Percentiles rank a stretch among this genome's conserved stretches.
These are phyloP conservation scores for Schwanniomyces etchellsii DNA, from an alignment of 1,139 yeast genomes.

Conservation along the genomic window DNA sequence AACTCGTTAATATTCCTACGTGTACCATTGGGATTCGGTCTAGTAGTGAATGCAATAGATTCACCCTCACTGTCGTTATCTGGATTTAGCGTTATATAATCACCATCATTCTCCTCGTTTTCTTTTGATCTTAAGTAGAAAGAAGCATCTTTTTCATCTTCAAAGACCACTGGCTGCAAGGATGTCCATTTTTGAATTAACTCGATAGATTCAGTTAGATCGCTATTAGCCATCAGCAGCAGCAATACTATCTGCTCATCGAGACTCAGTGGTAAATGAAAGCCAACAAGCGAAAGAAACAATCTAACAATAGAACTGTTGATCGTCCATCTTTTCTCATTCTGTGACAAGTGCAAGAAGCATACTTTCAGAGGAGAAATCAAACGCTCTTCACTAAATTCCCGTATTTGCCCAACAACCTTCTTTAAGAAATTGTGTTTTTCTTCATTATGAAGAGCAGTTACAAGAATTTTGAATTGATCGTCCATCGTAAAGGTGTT, in stretches of 20 bases:
- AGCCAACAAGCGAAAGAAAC: slow-evolving; percentile 26
- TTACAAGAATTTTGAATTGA: slow-evolving; percentile 41
- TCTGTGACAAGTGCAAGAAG: slow-evolving; percentile 13
- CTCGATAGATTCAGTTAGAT: slow-evolving; percentile 18
- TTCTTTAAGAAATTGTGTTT: slow-evolving; percentile 36
- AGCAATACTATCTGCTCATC: slow-evolving; percentile 30
- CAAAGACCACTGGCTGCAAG: slow-evolving; percentile 31
- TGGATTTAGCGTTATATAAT: slow-evolving; percentile 5
- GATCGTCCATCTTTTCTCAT: slow-evolving; percentile 23
- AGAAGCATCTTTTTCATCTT: slow-evolving; percentile 37
- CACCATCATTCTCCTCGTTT: slow-evolving; percentile 13
- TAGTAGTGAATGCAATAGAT: slow-evolving; percentile 28
- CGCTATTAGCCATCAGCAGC: slow-evolving; percentile 12
- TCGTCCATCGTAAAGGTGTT: slow-evolving; percentile 27
- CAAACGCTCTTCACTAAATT: slow-evolving; percentile 16
- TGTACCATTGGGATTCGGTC: slow-evolving; percentile 12
- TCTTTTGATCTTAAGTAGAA: slow-evolving; percentile 26
- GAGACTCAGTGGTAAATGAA: slow-evolving; percentile 31
- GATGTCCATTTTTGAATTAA: slow-evolving; percentile 26
- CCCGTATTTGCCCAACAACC: slow-evolving; percentile 22
- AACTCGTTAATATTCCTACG: slow-evolving; percentile 20
- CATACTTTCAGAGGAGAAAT: too few relatives aligned
- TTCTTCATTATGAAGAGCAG: slow-evolving; percentile 44
- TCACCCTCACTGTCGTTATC: slow-evolving; percentile 18
- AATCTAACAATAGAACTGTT: slow-evolving; percentile 32